Conservation (phyloP, 495 filamentous ascomycete genomes). For the Pyrenula massariospora region DNA sequence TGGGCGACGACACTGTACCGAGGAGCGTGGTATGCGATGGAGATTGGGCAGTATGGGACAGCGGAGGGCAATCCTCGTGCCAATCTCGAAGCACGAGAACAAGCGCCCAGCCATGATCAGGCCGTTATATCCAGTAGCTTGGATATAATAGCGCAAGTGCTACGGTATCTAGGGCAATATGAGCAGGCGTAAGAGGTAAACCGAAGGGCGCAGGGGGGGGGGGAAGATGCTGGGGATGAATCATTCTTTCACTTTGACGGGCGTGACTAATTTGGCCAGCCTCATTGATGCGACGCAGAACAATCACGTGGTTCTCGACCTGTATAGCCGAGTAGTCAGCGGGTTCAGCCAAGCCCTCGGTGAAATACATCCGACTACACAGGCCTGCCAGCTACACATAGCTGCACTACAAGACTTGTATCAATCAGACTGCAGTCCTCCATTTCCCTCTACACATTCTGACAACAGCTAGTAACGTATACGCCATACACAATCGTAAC, state of each 20-base stretch:
- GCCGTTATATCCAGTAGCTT: slow-evolving; percentile 15
- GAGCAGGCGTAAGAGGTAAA: slow-evolving; percentile 16
- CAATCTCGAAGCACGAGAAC: slow-evolving; percentile 10
- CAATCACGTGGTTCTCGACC: slow-evolving; percentile 18
- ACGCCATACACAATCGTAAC: no score
- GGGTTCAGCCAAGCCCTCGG: slow-evolving; percentile 17
- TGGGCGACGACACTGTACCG: slow-evolving; percentile 7
- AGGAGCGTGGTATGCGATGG: slow-evolving; percentile 1
- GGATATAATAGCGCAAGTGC: slow-evolving; percentile 12
- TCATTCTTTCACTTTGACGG: slow-evolving; percentile 26
- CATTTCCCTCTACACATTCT: no score
- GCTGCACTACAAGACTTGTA: no score
- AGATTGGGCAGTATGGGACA: slow-evolving; percentile 11
- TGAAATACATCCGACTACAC: slow-evolving; percentile 23
- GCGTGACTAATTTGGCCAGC: slow-evolving; percentile 14
- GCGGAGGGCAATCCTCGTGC: slow-evolving; percentile 15
- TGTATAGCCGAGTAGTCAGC: slow-evolving; percentile 10
- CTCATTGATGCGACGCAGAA: slow-evolving; percentile 10
- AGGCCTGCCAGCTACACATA: slow-evolving; percentile 4
- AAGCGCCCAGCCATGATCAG: slow-evolving; percentile 13
- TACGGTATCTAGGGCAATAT: slow-evolving; percentile 13
- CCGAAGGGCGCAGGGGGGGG: slow-evolving; percentile 5
- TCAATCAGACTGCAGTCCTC: no score
- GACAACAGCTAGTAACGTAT: no score
- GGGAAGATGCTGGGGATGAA: slow-evolving; percentile 19